These are phyloP conservation scores for Scheffersomyces spartinae DNA, from an alignment of 805 yeast species.

Conservation along the genomic window DNA sequence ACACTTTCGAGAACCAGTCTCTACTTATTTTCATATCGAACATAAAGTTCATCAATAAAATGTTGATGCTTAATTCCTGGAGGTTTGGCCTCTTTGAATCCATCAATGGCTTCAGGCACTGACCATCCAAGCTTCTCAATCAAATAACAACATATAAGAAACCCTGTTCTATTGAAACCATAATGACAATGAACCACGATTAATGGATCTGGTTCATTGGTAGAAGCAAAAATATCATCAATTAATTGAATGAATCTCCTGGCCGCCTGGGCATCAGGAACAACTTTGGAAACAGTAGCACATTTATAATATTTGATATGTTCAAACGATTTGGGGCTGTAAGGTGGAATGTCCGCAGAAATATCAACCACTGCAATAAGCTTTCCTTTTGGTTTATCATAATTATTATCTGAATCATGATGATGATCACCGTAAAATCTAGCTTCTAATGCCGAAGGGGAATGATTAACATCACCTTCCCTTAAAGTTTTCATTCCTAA, in stretches of 20 bases:
- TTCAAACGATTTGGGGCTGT: constrained; percentile 45
- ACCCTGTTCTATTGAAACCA: constrained; percentile 74
- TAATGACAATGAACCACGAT: constrained; percentile 72
- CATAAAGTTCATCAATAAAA: constrained; percentile 60
- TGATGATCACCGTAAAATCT: constrained; percentile 20
- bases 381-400: constrained; percentile 13
- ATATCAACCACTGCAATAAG: constrained; percentile 57
- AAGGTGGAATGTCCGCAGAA: constrained; percentile 60
- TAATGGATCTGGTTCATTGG: constrained; percentile 17
- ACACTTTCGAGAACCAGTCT: no score
- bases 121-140: constrained; percentile 48
- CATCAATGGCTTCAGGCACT: constrained; percentile 52
- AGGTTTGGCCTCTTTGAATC: constrained; percentile 42
- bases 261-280: constrained; percentile 53
- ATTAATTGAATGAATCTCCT: constrained; percentile 42
- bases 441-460: constrained; percentile 43
- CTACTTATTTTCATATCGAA: constrained; percentile 39
- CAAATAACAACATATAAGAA: constrained; percentile 56
- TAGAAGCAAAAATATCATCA: constrained; percentile 28
- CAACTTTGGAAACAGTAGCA: constrained; percentile 70
- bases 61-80: constrained; percentile 76
- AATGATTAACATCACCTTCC: constrained; percentile 49
- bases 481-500: constrained; percentile 68
- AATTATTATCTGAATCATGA: constrained; percentile 16
- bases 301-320: constrained; percentile 53